Percentiles rank a stretch among this genome's conserved stretches.
phyloP scores from a whole-genome alignment of 2,329 filamentous ascomycete species.

The Byssoonygena ceratinophila region DNA sequence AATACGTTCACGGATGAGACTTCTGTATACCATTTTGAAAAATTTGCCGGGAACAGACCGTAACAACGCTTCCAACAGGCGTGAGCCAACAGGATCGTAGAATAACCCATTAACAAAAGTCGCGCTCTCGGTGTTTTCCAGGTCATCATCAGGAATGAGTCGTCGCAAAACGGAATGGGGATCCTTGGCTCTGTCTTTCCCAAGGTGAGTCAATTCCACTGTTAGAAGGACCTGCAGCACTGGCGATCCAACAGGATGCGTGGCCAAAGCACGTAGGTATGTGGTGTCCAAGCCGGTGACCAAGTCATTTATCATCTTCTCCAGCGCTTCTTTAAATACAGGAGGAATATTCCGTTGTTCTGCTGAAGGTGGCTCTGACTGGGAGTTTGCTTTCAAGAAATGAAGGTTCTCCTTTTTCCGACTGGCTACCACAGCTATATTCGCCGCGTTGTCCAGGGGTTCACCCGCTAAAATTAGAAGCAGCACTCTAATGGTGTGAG shows the following conservation, averaged over 20 bases:
- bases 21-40: conserved; percentile 78
- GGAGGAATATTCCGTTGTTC: conserved; percentile 55
- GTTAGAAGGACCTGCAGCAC: conserved; percentile 83
- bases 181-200: conserved; percentile 55
- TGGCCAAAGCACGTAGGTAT: conserved; percentile 71
- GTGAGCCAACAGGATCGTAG: conserved; percentile 83
- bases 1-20: conserved; percentile 69
- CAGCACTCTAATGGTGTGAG: conserved; percentile 77
- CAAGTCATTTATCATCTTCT: conserved; percentile 71
- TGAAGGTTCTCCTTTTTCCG: conserved; percentile 82
- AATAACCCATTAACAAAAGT: conserved; percentile 76
- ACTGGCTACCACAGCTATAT: conserved; percentile 70
- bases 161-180: conserved; percentile 60
- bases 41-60: conserved; percentile 70
- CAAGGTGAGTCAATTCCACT: conserved; percentile 67
- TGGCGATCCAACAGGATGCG: conserved; percentile 82
- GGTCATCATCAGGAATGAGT: conserved; percentile 68
- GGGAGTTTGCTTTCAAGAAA: conserved; percentile 41
- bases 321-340: conserved; percentile 64
- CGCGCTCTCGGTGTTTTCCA: conserved; percentile 64
- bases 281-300: conserved; percentile 65
- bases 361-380: conserved; percentile 40
- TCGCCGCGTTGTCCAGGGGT: conserved; percentile 59
- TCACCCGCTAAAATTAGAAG: conserved; percentile 76
- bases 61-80: conserved; percentile 78